Evolutionary conservation across 2,329 filamentous ascomycete genomes (phyloP).

Genomic region (Aspergillus awamori): DNA sequence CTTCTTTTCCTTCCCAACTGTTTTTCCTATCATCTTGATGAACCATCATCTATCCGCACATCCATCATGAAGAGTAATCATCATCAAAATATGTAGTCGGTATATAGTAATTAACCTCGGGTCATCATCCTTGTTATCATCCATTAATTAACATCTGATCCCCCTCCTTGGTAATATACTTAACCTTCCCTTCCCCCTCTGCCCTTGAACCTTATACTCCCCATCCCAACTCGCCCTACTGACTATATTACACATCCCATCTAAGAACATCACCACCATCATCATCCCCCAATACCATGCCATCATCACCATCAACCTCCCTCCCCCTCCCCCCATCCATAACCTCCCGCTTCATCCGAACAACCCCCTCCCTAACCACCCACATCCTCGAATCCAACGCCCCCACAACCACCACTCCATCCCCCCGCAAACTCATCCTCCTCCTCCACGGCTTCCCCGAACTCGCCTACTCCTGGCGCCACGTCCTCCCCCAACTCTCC

Average conservation of each 20-base stretch:
- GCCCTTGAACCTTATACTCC: not conserved
- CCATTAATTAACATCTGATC: no score
- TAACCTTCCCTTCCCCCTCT: no score
- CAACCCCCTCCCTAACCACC: conserved; percentile 59
- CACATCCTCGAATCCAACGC: conserved; percentile 62
- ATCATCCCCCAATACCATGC: not conserved
- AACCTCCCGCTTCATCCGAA: conserved; percentile 59
- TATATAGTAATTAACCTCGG: no score
- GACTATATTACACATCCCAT: not conserved
- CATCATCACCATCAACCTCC: conserved; percentile 30
- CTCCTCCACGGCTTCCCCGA: conserved; percentile 70
- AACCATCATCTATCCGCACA: no score
- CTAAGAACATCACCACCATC: not conserved
- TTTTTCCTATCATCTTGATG: no score
- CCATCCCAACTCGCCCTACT: no score
- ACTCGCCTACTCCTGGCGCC: conserved; percentile 70
- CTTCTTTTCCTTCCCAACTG: no score
- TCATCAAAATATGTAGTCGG: no score
- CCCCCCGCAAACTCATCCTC: conserved; percentile 54
- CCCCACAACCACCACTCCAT: conserved; percentile 23
- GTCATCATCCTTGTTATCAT: no score
- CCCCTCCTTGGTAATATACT: no score
- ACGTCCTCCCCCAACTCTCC: conserved; percentile 59
- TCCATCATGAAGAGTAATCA: no score
- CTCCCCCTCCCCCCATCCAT: conserved; percentile 60